These are phyloP conservation scores for Dunaliella salina DNA, from an alignment of 163 green algal species.

Conservation along the genomic window DNA sequence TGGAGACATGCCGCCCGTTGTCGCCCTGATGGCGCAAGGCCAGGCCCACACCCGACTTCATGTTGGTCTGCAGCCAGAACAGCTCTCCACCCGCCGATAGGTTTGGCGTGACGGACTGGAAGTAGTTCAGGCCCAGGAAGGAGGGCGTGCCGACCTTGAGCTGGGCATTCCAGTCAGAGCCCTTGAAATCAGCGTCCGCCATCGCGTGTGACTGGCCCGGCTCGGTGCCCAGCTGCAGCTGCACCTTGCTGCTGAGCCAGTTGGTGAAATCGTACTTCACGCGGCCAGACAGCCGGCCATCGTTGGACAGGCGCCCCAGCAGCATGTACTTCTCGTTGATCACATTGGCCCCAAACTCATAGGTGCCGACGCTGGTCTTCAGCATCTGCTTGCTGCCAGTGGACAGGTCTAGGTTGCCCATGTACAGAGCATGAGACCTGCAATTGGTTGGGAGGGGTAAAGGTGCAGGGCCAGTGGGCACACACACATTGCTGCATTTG, in stretches of 20 bases:
- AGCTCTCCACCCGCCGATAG: slow-evolving; percentile 79
- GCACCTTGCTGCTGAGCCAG: slow-evolving; percentile 70
- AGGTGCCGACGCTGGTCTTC: slow-evolving; percentile 86
- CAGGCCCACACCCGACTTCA: slow-evolving; percentile 83
- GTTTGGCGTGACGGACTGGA: slow-evolving; percentile 86
- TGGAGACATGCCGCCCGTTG: slow-evolving; percentile 56
- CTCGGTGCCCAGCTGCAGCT: slow-evolving; percentile 82
- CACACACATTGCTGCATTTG: neutral
- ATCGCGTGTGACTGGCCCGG: slow-evolving; percentile 77
- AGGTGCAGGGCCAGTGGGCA: slow-evolving; percentile 1
- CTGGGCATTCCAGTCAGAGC: slow-evolving; percentile 90
- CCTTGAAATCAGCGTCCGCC: slow-evolving; percentile 81
- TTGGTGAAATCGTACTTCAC: slow-evolving; percentile 82
- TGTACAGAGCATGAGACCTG: slow-evolving; percentile 70
- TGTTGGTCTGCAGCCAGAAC: slow-evolving; percentile 87
- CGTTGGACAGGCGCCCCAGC: slow-evolving; percentile 55
- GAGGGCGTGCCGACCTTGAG: slow-evolving; percentile 83
- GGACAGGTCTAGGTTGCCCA: slow-evolving; percentile 89
- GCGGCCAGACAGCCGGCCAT: slow-evolving; percentile 41
- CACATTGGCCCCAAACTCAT: slow-evolving; percentile 96
- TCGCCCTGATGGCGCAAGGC: slow-evolving; percentile 65
- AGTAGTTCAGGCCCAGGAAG: slow-evolving; percentile 86
- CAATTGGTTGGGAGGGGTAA: neutral
- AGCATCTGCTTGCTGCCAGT: slow-evolving; percentile 71
- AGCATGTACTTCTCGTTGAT: slow-evolving; percentile 58